Percentiles rank a stretch among this genome's conserved stretches.
Conservation (phyloP, 805 yeast species). For the Saccharomycopsis fibuligera region DNA sequence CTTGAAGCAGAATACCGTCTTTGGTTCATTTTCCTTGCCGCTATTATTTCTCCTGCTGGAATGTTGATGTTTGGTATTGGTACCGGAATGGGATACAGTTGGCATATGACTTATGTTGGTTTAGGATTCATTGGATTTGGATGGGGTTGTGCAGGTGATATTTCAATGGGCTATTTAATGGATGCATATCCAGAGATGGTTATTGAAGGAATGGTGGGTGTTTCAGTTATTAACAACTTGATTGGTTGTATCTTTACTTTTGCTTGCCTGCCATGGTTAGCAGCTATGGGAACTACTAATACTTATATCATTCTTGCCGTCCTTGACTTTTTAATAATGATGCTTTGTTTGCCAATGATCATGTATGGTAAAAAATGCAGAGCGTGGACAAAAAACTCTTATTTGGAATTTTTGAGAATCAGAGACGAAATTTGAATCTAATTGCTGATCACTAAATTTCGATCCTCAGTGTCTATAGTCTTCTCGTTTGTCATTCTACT, state of each 20-base stretch:
- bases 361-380: constrained; percentile 56
- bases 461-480: background rate
- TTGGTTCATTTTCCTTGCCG: constrained; percentile 49
- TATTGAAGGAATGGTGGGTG: constrained; percentile 67
- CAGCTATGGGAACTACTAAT: constrained; percentile 47
- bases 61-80: constrained; percentile 61
- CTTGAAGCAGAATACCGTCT: constrained; percentile 62
- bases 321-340: constrained; percentile 52
- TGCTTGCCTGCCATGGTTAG: constrained; percentile 56
- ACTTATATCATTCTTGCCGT: constrained; percentile 58
- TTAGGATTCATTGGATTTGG: constrained; percentile 62
- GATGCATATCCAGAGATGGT: constrained; percentile 65
- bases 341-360: constrained; percentile 50
- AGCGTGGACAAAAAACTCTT: constrained; percentile 50
- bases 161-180: constrained; percentile 61
- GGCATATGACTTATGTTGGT: constrained; percentile 53
- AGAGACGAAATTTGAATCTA: constrained; percentile 35
- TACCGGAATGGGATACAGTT: constrained; percentile 46
- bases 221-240: constrained; percentile 54
- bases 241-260: constrained; percentile 64
- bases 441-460: background rate
- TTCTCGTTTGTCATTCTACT: background rate
- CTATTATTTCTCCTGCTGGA: constrained; percentile 56
- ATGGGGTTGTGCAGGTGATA: constrained; percentile 67
- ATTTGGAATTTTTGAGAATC: constrained; percentile 45